Evolutionary conservation across 371 early-diverging fungal species (phyloP), one percentile per base, ranked within the genome.

Genomic region (Saksenaea oblongispora): DNA sequence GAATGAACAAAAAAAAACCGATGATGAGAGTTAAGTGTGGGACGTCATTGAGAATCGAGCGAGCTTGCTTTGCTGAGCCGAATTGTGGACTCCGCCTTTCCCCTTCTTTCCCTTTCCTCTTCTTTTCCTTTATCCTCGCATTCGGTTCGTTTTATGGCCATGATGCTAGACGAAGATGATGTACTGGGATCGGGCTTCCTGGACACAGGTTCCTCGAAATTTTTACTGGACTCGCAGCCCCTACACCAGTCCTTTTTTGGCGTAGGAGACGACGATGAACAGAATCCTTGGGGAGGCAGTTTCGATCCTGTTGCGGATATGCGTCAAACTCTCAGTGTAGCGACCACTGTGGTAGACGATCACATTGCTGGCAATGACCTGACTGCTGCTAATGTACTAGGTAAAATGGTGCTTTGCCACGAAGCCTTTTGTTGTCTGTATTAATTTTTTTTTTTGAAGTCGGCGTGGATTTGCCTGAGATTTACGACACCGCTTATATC

Each of bases 401-500:
- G 71, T 73, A 65, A 62, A 31, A 31, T 31, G 31, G 2, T 31
- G 31, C 22, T 47, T 15, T 39, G 39, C n/a, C 47, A 17, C n/a
- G 41, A 17, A 27, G 39, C 18, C 18, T 17, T 35, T 51, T 0
- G 35, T 18, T 54, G 31, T 18, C 42, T 17, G 15, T 17, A 41
- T 34, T 35, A 18, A 31, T 11, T 34, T 56, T 35, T 10, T n/a
- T 26, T 15, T 22, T 47, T 2, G 31, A 58, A 87, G 87, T 80
- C 63, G 87, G 87, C 39, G 73, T 82, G 35, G 73, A 82, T 39
- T 67, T 86, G 41, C 85, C 86, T 36, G 74, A 79, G 15, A 77
- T 87, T 58, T 87, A 84, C 64, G 82, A 80, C 56, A 83, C 80
- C 5, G 82, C 84, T 3, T 90, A 84, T 62, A 74, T 79, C 36